Evolutionary conservation across 225 moss, liverwort and hornwort genomes (phyloP), one percentile per base, ranked within the genome.

Genomic region (Pseudoscleropodium purum): DNA sequence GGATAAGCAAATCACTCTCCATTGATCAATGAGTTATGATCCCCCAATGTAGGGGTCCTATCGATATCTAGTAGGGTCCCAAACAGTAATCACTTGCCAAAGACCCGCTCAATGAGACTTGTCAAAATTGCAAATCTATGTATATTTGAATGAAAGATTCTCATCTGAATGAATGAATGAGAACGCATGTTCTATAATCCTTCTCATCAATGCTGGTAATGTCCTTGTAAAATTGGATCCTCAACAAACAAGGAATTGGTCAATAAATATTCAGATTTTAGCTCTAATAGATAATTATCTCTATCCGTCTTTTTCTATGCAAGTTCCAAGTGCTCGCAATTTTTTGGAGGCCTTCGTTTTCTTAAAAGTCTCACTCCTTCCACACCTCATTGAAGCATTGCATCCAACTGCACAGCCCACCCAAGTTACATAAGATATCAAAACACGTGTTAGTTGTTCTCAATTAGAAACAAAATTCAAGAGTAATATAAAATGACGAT

Each of bases 321-420:
- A 94, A 84, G 90, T 97, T 99, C 99, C 99, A 97, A 62, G 99
- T 92, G 92, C 97, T 99, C 23, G 97, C 99, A 88, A 95, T 90
- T 92, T 97, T 97, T 57, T 97, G 91, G 45, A 99, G 91, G 62
- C 99, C 99, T 88, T 97, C 94, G 9, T 87, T 87, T 86, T 81
- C 95, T 86, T 81, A 99, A 80, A 49, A 99, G 90, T 89, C 93
- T 95, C 57, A 97, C 90, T 30, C 97, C 97, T 84, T 97, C 95
- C 34, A 97, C 83, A 85, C 96, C 99, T 85, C 97, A 94, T 88
- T 95, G 90, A 84, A 99, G 93, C 23, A 94, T 93, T 63, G 88
- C 94, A 90, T 95, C 93, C 88, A 99, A 88, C 97, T 97, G 95
- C 93, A 91, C 86, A 90, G 37, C 31, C 79, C 88, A 87, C 79